Base-by-base conservation (phyloP, 1,139 yeast species). In the Lodderomyces elongisporus region DNA sequence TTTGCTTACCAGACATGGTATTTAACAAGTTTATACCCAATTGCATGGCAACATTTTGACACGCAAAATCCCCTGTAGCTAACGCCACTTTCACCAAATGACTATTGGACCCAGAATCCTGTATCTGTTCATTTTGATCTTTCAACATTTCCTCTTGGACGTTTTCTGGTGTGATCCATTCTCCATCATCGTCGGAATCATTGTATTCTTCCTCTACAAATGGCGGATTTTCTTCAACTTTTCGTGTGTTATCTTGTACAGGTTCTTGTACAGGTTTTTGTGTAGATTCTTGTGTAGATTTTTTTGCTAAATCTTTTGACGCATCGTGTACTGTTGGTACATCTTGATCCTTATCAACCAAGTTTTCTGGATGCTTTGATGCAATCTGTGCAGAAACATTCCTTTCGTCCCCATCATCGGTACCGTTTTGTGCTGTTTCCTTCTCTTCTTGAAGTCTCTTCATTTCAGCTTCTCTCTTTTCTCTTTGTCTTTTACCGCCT, bases 11-110 rank as follows among this genome's bases (percentile, higher is more conserved):
- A 2, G 91, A 79, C 64, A 78, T 74, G 21, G 85, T 73, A 56
- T 89, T 89, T 76, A 93, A 82, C 45, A 91, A 67, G 45, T 85
- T 82, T 34, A 91, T 60, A 5, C 96, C 96, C 49, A 93, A 71
- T 58, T 91, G 97, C 62, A 93, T 70, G 1, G 96, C 77, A 8
- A 89, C 96, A 57, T 91, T 91, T 56, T 91, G 99, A 56, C 91
- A 85, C 3, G 99, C 97, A 65, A 89, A 91, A 75, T 91, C 99
- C 17, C 95, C 96, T 1, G 96, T 84, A 1, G 95, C 82, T 37
- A 91, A 64, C 1, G 96, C 98, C 16, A 82, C 93, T 42, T 78
- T 75, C 43, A 77, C 69, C 15, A 49, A 30, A 8, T 61, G 54
- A 1, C 45, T 48, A 4, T 62, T 50, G 8, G 26, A 34, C 13